Evolutionary conservation across 2,329 filamentous ascomycete genomes (phyloP).

Genomic region (Fusarium sarcochroum): DNA sequence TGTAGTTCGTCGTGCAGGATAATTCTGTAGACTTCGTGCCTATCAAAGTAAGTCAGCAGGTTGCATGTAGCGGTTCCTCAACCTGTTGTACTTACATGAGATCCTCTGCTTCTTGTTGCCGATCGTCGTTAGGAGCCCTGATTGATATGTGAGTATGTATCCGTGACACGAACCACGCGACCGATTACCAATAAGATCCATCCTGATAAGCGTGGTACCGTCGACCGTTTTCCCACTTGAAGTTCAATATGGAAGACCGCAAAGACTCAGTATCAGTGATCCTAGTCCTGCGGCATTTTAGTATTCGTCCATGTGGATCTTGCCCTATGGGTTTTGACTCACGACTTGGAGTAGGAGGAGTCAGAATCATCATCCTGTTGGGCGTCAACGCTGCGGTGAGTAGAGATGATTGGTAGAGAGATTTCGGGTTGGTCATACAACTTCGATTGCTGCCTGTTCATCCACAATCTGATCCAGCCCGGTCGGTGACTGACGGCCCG

Average conservation of each 20-base stretch:
- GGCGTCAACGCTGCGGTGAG: not conserved
- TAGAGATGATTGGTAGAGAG: rapidly evolving
- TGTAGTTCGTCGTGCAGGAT: constrained; percentile 51
- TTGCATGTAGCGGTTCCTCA: rapidly evolving
- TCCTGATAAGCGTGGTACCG: constrained; percentile 64
- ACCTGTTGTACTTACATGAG: constrained; percentile 30
- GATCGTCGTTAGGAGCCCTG: constrained; percentile 50
- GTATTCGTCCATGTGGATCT: rapidly evolving
- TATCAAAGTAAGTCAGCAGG: not conserved
- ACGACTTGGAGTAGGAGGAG: constrained; percentile 36
- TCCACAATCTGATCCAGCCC: not conserved
- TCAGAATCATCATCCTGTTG: constrained; percentile 31
- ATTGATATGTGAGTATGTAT: rapidly evolving
- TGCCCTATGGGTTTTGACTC: rapidly evolving
- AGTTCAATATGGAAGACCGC: constrained; percentile 37
- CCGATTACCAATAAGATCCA: constrained; percentile 55
- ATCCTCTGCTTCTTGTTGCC: constrained; percentile 49
- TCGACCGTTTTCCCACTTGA: constrained; percentile 62
- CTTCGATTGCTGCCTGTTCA: constrained; percentile 20
- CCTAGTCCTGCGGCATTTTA: not conserved
- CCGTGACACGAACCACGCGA: rapidly evolving
- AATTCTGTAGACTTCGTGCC: constrained; percentile 49
- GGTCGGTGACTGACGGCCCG: constrained; percentile 1
- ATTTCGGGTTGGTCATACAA: not conserved
- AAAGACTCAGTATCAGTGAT: constrained; percentile 41